A percentile compares a stretch with the other conserved stretches of the same genome.
Evolutionary conservation across 2,329 filamentous ascomycete genomes (phyloP).

Genomic region (Curvularia sp.): DNA sequence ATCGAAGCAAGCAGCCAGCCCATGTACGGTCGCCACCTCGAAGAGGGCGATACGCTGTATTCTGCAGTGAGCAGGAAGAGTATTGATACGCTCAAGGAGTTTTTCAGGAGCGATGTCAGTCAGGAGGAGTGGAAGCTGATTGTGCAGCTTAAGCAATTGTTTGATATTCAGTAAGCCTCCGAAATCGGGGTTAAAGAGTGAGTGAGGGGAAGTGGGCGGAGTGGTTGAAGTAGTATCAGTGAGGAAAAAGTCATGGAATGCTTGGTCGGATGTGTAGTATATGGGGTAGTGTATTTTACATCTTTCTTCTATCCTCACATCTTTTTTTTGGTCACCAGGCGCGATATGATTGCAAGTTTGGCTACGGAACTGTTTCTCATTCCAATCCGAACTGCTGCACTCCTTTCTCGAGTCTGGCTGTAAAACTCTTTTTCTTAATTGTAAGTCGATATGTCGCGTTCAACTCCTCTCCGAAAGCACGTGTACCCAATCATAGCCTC

Average conservation of each 20-base stretch:
- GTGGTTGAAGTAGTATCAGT: neutral
- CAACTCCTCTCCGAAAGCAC: too few species aligned
- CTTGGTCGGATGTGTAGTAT: neutral
- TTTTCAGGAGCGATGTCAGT: slow-evolving; percentile 83
- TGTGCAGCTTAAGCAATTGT: slow-evolving; percentile 92
- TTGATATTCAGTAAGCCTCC: slow-evolving; percentile 68
- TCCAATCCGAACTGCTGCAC: neutral
- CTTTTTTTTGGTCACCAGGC: neutral
- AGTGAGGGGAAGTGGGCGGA: neutral
- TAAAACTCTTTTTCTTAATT: neutral
- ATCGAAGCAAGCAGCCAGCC: slow-evolving; percentile 95
- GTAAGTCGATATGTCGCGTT: too few species aligned
- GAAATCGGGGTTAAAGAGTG: neutral
- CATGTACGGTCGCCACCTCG: slow-evolving; percentile 90
- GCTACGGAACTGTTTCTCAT: neutral
- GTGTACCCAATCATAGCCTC: too few species aligned
- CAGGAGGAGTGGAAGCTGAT: slow-evolving; percentile 96
- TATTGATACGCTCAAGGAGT: slow-evolving; percentile 96
- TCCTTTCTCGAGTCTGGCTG: neutral
- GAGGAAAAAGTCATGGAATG: neutral
- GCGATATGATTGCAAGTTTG: neutral
- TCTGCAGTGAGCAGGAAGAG: slow-evolving; percentile 83
- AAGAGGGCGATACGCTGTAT: slow-evolving; percentile 89
- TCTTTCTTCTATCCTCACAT: neutral
- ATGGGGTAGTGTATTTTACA: neutral